A percentile compares a stretch with the other conserved stretches of the same genome.
Evolutionary conservation across 176 grass and related monocot species (phyloP).

Genomic region (Eleusine coracana): DNA sequence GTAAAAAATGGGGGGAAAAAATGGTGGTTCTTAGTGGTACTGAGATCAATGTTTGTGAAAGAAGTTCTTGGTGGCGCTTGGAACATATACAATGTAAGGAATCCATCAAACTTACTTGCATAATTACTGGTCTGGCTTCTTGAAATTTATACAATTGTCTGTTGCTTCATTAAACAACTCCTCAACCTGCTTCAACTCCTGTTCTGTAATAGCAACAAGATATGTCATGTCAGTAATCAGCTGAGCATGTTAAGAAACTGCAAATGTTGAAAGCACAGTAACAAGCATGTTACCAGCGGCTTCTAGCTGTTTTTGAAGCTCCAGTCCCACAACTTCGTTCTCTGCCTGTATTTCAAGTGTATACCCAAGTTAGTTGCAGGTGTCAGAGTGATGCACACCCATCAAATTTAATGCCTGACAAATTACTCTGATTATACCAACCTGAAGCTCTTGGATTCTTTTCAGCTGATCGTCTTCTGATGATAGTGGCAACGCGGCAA

Average conservation of each 20-base stretch:
- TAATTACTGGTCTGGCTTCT: slow-evolving; percentile 62
- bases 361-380: neutral
- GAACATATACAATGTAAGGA: neutral
- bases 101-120: slow-evolving; percentile 40
- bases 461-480: slow-evolving; percentile 58
- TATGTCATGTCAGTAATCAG: neutral
- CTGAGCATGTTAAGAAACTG: neutral
- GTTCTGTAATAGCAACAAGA: slow-evolving; percentile 51
- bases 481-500: slow-evolving; percentile 75
- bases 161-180: slow-evolving; percentile 84
- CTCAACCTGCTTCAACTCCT: slow-evolving; percentile 76
- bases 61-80: neutral
- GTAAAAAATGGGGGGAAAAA: neutral
- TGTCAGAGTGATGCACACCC: neutral
- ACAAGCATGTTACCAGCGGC: slow-evolving; percentile 60
- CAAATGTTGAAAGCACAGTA: neutral
- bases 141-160: slow-evolving; percentile 91
- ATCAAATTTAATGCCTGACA: neutral
- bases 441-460: slow-evolving; percentile 86
- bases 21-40: neutral
- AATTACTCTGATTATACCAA: slow-evolving; percentile 25
- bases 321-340: slow-evolving; percentile 77
- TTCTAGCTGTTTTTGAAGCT: slow-evolving; percentile 88
- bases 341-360: slow-evolving; percentile 60
- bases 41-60: slow-evolving; percentile 1